Conservation (phyloP, 2,329 filamentous ascomycete species). For the Trichoderma sp. region DNA sequence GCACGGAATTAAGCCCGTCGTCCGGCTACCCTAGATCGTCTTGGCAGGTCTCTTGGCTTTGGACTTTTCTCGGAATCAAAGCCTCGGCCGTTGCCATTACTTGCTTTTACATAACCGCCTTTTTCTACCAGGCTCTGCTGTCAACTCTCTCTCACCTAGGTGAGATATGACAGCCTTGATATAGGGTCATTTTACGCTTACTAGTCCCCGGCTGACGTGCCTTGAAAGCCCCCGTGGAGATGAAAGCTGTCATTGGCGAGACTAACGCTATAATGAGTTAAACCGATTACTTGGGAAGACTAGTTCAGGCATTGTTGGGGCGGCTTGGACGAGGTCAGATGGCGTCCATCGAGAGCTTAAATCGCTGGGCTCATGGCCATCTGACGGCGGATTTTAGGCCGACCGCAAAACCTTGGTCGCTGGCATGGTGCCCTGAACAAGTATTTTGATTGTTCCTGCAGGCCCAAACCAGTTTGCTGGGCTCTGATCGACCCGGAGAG, state of each 20-base stretch:
- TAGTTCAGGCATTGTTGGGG: not conserved
- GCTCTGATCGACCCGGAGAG: constrained; percentile 9
- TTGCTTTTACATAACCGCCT: not conserved
- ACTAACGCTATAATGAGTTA: not conserved
- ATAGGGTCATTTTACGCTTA: not conserved
- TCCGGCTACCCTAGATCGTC: not conserved
- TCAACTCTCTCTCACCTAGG: not conserved
- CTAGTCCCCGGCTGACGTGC: not conserved
- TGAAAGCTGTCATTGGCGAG: not conserved
- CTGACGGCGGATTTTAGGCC: constrained; percentile 23
- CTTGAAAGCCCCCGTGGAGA: not conserved
- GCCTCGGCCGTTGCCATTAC: not conserved
- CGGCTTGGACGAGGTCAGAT: constrained; percentile 12
- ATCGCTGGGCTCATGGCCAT: not conserved
- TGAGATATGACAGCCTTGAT: not conserved
- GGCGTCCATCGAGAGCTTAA: constrained; percentile 14
- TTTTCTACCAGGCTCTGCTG: not conserved
- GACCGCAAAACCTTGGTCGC: not conserved
- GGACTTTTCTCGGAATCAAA: not conserved
- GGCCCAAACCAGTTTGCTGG: constrained; percentile 13
- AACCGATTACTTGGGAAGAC: not conserved
- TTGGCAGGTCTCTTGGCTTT: not conserved
- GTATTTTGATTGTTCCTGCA: not conserved
- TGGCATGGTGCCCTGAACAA: not conserved
- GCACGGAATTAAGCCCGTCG: not conserved